Conservation (phyloP, 768 basidiomycete species). For the Mycena crocata region DNA sequence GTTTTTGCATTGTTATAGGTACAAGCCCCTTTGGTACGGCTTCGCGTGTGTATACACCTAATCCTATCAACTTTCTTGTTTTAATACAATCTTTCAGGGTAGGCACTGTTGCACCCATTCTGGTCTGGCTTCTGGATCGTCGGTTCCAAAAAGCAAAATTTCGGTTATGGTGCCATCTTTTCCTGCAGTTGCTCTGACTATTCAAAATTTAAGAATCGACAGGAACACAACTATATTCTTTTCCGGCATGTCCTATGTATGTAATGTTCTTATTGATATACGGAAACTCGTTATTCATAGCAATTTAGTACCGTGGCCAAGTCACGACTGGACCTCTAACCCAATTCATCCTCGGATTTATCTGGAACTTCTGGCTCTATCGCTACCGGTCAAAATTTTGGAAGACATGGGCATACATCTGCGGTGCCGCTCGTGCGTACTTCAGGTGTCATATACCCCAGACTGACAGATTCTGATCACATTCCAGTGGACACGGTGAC, state of each 20-base stretch:
- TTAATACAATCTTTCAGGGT: not conserved
- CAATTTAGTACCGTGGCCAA: not conserved
- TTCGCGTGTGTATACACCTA: not conserved
- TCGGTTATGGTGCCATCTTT: not conserved
- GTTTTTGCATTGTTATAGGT: not conserved
- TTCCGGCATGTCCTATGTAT: slow-evolving; percentile 5
- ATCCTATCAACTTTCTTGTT: not conserved
- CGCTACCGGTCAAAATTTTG: slow-evolving; percentile 22
- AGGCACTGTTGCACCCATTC: not conserved
- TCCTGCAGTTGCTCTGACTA: no score
- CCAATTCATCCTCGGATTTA: not conserved
- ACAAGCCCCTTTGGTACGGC: slow-evolving; percentile 12
- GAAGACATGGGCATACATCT: slow-evolving; percentile 22
- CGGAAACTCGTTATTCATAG: not conserved
- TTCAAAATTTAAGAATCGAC: not conserved
- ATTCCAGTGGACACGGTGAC: slow-evolving; percentile 14
- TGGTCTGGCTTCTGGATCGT: slow-evolving; percentile 16
- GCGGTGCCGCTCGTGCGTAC: slow-evolving; percentile 8
- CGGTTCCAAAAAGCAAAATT: slow-evolving; percentile 9
- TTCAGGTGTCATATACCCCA: not conserved
- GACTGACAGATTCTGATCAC: not conserved
- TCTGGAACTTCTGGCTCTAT: slow-evolving; percentile 19
- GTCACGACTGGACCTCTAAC: slow-evolving; percentile 9
- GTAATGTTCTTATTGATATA: not conserved
- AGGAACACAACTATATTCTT: slow-evolving; percentile 20